Percentiles rank a stretch among this genome's conserved stretches.
Evolutionary conservation across 352 stramenopile genomes (phyloP).

Genomic region (Pythium insidiosum): DNA sequence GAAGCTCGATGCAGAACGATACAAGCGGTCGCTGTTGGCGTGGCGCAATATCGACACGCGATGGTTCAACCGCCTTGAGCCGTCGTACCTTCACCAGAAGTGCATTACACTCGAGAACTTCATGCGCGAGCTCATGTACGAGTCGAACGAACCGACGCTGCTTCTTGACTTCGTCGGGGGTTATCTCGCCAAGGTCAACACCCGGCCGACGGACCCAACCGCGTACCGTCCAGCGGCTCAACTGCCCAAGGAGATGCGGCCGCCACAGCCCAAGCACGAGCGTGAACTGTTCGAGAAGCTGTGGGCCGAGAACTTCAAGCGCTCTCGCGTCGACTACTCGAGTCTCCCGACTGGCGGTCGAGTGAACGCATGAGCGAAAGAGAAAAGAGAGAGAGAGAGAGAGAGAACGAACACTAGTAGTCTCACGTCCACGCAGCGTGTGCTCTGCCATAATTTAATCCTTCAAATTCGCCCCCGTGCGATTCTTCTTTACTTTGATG

Average conservation of each 20-base stretch:
- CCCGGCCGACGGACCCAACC: constrained; percentile 50
- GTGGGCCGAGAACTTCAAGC: constrained; percentile 96
- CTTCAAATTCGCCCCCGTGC: too few species aligned
- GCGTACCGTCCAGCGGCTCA: constrained; percentile 62
- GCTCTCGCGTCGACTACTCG: constrained; percentile 77
- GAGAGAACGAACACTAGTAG: too few species aligned
- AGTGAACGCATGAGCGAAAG: too few species aligned
- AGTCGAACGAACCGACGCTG: constrained; percentile 61
- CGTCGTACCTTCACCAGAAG: constrained; percentile 83
- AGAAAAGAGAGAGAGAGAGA: too few species aligned
- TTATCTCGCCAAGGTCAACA: constrained; percentile 73
- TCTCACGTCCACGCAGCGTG: too few species aligned
- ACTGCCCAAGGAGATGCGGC: constrained; percentile 82
- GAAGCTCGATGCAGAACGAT: constrained; percentile 54
- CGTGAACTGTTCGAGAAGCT: constrained; percentile 95
- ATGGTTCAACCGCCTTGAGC: constrained; percentile 84
- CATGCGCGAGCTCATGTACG: constrained; percentile 86
- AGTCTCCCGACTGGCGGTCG: constrained; percentile 1
- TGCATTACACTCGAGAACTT: constrained; percentile 86
- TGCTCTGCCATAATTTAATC: too few species aligned
- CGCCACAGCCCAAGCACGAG: constrained; percentile 91
- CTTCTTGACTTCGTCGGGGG: constrained; percentile 80
- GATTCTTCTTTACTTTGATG: too few species aligned
- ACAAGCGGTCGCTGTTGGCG: constrained; percentile 48
- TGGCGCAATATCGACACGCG: constrained; percentile 76